Conservation (phyloP, 306 rosid genomes). For the Sophora flavescens region DNA sequence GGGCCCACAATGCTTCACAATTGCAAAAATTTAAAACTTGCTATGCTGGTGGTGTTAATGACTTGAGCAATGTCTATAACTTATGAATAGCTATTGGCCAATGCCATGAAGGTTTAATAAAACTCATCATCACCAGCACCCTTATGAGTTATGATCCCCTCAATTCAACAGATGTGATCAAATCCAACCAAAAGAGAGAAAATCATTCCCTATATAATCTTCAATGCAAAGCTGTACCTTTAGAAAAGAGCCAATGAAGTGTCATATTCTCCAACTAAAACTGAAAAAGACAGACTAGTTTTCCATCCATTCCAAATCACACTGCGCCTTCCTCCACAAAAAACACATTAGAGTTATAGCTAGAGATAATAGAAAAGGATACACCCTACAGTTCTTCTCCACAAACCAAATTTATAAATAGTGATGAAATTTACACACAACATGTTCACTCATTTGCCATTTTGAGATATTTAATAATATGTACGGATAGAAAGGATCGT, state of each 20-base stretch:
- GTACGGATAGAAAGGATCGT: not conserved
- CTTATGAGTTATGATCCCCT: not conserved
- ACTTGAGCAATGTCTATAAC: not conserved
- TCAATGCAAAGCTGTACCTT: not conserved
- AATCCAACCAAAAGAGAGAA: not conserved
- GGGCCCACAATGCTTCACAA: too few relatives aligned
- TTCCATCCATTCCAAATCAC: constrained; percentile 26
- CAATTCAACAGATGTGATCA: not conserved
- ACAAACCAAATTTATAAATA: not conserved
- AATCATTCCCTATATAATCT: not conserved
- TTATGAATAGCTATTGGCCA: constrained; percentile 11
- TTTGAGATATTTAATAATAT: constrained; percentile 27
- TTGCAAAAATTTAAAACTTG: too few relatives aligned
- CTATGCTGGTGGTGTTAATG: not conserved
- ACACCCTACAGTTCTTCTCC: not conserved
- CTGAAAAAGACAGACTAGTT: not conserved
- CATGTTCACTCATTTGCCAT: constrained; percentile 25
- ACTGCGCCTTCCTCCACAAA: not conserved
- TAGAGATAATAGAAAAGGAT: constrained; percentile 22
- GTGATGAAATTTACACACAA: constrained; percentile 7
- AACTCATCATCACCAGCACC: not conserved
- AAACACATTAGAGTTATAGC: not conserved
- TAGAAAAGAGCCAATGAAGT: constrained; percentile 28
- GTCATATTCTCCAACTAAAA: constrained; percentile 35
- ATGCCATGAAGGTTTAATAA: not conserved